Evolutionary conservation across 1,139 yeast genomes (phyloP).

Genomic region (Blastobotrys ciferrii): DNA sequence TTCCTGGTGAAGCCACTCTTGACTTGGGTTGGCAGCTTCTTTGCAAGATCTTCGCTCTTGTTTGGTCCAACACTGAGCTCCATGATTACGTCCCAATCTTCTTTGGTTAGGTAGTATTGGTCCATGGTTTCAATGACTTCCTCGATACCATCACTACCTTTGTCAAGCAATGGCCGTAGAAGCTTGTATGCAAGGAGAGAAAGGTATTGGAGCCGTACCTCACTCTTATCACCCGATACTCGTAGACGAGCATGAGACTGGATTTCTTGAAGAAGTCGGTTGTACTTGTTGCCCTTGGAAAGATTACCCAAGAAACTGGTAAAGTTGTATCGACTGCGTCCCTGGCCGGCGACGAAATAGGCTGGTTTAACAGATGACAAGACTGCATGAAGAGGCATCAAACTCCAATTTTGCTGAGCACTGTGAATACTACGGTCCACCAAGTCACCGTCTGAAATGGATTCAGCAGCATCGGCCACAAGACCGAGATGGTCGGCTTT

Average conservation of each 20-base stretch:
- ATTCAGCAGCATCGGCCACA: slow-evolving; percentile 78
- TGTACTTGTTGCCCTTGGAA: slow-evolving; percentile 77
- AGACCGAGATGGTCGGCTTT: slow-evolving; percentile 50
- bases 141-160: slow-evolving; percentile 62
- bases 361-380: slow-evolving; percentile 85
- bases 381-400: slow-evolving; percentile 89
- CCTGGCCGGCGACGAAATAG: slow-evolving; percentile 69
- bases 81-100: slow-evolving; percentile 86
- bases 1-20: slow-evolving; percentile 84
- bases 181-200: slow-evolving; percentile 60
- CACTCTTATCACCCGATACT: slow-evolving; percentile 73
- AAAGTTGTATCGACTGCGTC: slow-evolving; percentile 70
- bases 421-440: slow-evolving; percentile 82
- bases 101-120: slow-evolving; percentile 76
- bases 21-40: slow-evolving; percentile 67
- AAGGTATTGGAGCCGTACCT: slow-evolving; percentile 74
- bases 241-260: slow-evolving; percentile 83
- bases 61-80: slow-evolving; percentile 74
- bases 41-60: slow-evolving; percentile 42
- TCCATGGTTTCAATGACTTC: slow-evolving; percentile 72
- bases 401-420: slow-evolving; percentile 93
- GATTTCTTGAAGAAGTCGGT: slow-evolving; percentile 76
- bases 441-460: slow-evolving; percentile 76
- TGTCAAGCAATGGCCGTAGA: slow-evolving; percentile 51
- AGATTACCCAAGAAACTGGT: slow-evolving; percentile 90